Evolutionary conservation across 345 rosid species (phyloP), one percentile per base, ranked within the genome.

Genomic region (Hibiscus trionum): DNA sequence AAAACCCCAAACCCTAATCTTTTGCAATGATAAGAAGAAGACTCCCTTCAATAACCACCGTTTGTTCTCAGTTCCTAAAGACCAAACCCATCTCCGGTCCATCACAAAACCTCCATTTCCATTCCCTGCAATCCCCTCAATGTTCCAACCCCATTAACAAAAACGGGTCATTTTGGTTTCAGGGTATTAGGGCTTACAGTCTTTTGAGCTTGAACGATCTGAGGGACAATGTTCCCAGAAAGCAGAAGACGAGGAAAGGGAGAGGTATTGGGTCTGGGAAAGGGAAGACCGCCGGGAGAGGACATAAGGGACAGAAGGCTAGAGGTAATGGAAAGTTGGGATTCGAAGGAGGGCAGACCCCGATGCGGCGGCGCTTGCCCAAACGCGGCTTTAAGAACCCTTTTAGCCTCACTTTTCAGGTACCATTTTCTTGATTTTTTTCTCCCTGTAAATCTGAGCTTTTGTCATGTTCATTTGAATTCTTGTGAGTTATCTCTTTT

Each of bases 261-360:
- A 87, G 99, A 74, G 99, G 98, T 21, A 95, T 95, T 78, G 99
- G 99, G 59, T 95, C 99, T 2, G 97, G 99, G 7, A 87, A 92
- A 76, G 98, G 98, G 24, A 92, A 95, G 84, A 95, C 99, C 52
- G 98, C 97, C 1, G 98, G 98, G 59, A 81, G 97, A 73, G 98
- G 99, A 68, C 99, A 95, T 72, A 95, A 95, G 80, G 98, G 98
- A 0, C 99, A 95, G 84, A 92, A 83, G 74, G 97, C 97, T 1
- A 82, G 98, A 78, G 96, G 96, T 26, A 84, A 88, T 11, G 78
- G 84, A 80, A 91, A 90, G 82, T 88, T 90, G 67, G 98, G 98
- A 7, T 94, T 94, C 62, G 98, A 91, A 85, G 98, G 98, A 65
- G 98, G 98, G 0, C 98, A 94, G 79, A 91, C 98, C 3, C 98